phyloP scores from a whole-genome alignment of 2,329 filamentous ascomycete genomes.

The Xylariaceae sp. region DNA sequence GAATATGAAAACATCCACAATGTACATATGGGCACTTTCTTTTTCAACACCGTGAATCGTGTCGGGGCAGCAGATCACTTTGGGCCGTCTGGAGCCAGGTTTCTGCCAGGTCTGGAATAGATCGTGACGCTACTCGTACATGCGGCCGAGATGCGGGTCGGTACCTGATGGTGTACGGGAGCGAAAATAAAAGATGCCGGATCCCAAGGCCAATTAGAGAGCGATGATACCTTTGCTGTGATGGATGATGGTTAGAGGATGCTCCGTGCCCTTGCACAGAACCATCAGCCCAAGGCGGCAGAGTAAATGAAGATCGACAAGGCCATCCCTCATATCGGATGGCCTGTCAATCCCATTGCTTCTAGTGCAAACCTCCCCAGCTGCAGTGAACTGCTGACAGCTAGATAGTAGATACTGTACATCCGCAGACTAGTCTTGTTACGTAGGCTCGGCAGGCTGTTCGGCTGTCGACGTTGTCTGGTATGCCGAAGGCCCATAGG shows the following conservation, averaged over 20 bases:
- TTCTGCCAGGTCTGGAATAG: neutral
- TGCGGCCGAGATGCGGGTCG: neutral
- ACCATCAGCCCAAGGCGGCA: neutral
- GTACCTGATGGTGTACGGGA: neutral
- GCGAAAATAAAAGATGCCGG: neutral
- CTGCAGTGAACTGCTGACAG: neutral
- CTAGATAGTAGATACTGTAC: no score
- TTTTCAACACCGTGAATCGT: no score
- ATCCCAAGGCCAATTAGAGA: neutral
- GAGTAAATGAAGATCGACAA: neutral
- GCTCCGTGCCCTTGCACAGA: neutral
- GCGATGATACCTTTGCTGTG: no score
- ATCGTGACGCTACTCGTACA: neutral
- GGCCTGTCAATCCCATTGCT: neutral
- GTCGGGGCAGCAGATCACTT: no score
- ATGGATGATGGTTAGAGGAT: no score
- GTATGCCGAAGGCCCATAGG: neutral
- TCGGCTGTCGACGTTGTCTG: neutral
- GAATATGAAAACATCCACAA: no score
- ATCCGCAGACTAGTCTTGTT: no score
- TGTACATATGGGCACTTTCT: no score
- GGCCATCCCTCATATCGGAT: neutral
- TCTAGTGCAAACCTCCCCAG: neutral
- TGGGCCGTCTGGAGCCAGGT: no score
- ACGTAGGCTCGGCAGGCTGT: neutral